phyloP scores from a whole-genome alignment of 2,329 filamentous ascomycete species.

The Epichloe hybrida region DNA sequence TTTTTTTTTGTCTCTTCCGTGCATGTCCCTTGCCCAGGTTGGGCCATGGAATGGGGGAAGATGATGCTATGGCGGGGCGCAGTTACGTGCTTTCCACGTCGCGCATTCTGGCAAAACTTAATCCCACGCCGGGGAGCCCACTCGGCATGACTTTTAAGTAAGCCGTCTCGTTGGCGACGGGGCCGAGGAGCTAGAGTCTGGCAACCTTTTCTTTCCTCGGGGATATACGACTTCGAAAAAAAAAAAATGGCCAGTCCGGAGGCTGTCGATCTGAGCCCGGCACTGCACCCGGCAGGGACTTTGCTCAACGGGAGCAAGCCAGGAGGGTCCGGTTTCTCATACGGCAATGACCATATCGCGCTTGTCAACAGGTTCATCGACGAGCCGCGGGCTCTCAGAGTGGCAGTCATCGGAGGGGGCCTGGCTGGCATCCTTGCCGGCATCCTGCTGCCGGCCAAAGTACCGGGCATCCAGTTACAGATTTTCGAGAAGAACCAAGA shows the following conservation, averaged over 20 bases:
- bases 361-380: slow-evolving; percentile 21
- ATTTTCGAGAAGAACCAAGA: slow-evolving; percentile 57
- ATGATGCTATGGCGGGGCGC: slow-evolving; percentile 2
- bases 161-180: background rate
- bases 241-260: background rate
- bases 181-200: background rate
- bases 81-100: background rate
- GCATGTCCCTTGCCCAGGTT: background rate
- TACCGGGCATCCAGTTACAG: slow-evolving; percentile 50
- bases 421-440: slow-evolving; percentile 37
- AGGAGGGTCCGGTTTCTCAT: background rate
- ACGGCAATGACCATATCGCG: background rate
- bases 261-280: background rate
- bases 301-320: too few species aligned
- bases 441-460: slow-evolving; percentile 51
- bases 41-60: background rate
- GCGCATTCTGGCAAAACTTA: background rate
- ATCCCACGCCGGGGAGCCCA: background rate
- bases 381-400: slow-evolving; percentile 19
- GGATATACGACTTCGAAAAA: background rate
- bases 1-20: background rate
- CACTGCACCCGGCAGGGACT: too few species aligned
- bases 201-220: background rate
- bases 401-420: slow-evolving; percentile 25
- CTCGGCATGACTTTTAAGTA: background rate